These are phyloP conservation scores for Pholiota adiposa DNA, from an alignment of 1,284 basidiomycete species.

Conservation along the genomic window DNA sequence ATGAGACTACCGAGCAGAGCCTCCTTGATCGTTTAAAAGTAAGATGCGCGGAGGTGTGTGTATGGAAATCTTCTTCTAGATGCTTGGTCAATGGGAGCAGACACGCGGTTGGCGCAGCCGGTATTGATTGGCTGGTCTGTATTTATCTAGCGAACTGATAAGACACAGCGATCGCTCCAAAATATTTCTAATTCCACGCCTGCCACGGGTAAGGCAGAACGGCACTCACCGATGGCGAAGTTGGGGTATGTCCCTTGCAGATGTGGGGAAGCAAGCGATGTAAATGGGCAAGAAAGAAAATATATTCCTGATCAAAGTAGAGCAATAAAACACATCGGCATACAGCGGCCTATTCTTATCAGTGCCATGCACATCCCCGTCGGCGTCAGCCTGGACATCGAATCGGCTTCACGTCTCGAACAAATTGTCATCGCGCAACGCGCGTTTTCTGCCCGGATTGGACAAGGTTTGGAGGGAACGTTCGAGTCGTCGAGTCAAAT, in stretches of 20 bases:
- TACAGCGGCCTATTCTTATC: not conserved
- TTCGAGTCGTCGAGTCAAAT: not conserved
- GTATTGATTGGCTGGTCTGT: not conserved
- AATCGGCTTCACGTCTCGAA: not conserved
- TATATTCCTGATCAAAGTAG: not conserved
- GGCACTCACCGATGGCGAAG: slow-evolving; percentile 6
- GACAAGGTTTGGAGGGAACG: not conserved
- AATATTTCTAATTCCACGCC: slow-evolving; percentile 4
- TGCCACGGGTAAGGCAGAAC: slow-evolving; percentile 5
- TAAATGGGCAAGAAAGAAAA: not conserved
- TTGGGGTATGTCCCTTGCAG: slow-evolving; percentile 1
- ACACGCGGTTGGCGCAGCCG: slow-evolving; percentile 15
- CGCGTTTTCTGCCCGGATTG: not conserved
- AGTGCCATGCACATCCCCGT: not conserved
- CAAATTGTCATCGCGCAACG: not conserved
- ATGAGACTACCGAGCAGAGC: not conserved
- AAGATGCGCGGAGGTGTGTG: slow-evolving; percentile 1
- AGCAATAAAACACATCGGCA: no score
- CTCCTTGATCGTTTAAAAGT: slow-evolving; percentile 4
- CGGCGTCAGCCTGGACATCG: not conserved
- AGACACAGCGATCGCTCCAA: not conserved
- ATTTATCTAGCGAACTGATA: slow-evolving; percentile 10
- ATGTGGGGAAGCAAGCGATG: slow-evolving; percentile 5
- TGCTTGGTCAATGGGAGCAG: slow-evolving; percentile 2
- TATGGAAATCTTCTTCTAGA: slow-evolving; percentile 1